Conservation (phyloP, 2,329 filamentous ascomycete genomes). For the Aspergillus uvarum region DNA sequence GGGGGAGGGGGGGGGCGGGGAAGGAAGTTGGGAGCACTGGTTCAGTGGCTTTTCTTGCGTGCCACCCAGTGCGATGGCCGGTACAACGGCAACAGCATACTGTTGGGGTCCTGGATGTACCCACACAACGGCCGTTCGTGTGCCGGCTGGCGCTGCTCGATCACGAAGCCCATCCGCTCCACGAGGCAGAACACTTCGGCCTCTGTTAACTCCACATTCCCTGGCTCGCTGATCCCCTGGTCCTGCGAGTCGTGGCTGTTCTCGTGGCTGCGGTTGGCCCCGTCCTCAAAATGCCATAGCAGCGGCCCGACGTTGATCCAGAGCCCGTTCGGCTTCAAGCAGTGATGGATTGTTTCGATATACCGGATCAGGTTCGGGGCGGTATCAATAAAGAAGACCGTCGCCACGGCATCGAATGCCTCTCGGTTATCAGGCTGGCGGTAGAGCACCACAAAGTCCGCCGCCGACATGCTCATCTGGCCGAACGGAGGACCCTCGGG, state of each 20-base stretch:
- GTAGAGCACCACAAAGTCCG: constrained; percentile 90
- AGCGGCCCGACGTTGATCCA: constrained; percentile 90
- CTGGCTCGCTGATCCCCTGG: constrained; percentile 78
- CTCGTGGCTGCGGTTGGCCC: constrained; percentile 22
- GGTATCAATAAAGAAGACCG: constrained; percentile 96
- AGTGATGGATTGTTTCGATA: constrained; percentile 76
- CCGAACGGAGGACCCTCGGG: constrained; percentile 48
- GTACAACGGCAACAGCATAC: constrained; percentile 85
- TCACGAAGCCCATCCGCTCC: constrained; percentile 69
- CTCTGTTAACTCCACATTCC: constrained; percentile 83
- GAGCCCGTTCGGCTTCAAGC: constrained; percentile 73
- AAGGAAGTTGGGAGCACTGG: not conserved
- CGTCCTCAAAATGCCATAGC: constrained; percentile 90
- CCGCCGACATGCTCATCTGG: constrained; percentile 87
- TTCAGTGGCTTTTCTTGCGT: constrained; percentile 55
- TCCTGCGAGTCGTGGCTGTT: constrained; percentile 25
- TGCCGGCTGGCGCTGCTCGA: constrained; percentile 62
- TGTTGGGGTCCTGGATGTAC: constrained; percentile 81
- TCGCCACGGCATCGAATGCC: constrained; percentile 77
- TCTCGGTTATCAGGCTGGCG: constrained; percentile 60
- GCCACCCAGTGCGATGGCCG: constrained; percentile 81
- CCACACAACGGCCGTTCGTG: constrained; percentile 60
- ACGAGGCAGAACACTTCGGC: constrained; percentile 83
- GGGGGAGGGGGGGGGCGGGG: no score
- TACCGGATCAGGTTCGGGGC: constrained; percentile 91